These are phyloP conservation scores for Penicillium roqueforti DNA, from an alignment of 495 filamentous ascomycete species.

Conservation along the genomic window DNA sequence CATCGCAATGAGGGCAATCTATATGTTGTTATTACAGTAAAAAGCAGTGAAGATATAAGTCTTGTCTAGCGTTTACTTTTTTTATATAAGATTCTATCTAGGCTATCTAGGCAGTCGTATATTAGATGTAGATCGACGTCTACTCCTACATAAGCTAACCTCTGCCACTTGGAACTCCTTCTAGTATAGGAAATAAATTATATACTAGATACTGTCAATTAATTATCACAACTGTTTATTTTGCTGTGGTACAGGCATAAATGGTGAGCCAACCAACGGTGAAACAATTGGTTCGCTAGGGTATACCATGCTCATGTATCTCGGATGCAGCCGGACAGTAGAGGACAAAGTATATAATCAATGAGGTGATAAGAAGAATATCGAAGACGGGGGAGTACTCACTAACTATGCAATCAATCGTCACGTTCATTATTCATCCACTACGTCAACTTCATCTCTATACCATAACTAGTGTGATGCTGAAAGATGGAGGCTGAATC, in stretches of 20 bases:
- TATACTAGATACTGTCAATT: too few species aligned
- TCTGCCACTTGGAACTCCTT: not conserved
- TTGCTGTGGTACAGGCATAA: too few species aligned
- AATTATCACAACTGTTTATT: too few species aligned
- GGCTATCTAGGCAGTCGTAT: not conserved
- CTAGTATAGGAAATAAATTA: too few species aligned
- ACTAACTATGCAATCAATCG: not conserved
- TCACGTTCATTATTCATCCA: not conserved
- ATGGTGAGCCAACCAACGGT: too few species aligned
- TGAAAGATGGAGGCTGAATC: not conserved
- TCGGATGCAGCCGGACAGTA: too few species aligned
- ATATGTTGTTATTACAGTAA: not conserved
- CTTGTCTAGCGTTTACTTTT: not conserved
- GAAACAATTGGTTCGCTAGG: too few species aligned
- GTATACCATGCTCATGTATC: too few species aligned
- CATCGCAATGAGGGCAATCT: not conserved
- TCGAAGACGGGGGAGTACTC: too few species aligned
- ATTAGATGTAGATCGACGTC: not conserved
- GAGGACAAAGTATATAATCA: too few species aligned
- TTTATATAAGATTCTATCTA: not conserved
- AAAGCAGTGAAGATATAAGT: not conserved
- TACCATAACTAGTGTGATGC: not conserved
- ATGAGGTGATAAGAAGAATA: too few species aligned
- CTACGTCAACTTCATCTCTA: not conserved
- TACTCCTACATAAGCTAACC: not conserved